These are phyloP conservation scores for Rhypophila decipiens DNA, from an alignment of 495 filamentous ascomycete species.

Conservation along the genomic window DNA sequence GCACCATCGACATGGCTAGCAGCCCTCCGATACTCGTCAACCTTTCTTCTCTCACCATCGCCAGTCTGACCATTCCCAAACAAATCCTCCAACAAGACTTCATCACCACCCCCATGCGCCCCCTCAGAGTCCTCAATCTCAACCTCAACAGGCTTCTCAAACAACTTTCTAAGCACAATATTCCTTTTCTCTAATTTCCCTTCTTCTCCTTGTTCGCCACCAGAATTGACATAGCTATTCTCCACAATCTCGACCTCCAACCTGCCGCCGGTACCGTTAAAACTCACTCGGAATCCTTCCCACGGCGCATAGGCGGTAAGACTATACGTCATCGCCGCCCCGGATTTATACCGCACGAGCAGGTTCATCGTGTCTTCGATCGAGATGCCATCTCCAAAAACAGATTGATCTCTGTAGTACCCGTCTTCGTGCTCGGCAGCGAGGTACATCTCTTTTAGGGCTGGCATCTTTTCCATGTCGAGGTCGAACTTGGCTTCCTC, in stretches of 20 bases:
- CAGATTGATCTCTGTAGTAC: constrained; percentile 52
- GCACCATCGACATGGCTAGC: constrained; percentile 50
- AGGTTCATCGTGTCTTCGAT: constrained; percentile 57
- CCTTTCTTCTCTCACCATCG: too few relatives aligned
- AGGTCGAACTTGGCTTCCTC: constrained; percentile 42
- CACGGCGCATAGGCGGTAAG: constrained; percentile 43
- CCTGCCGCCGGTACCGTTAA: constrained; percentile 40
- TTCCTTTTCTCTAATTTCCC: constrained; percentile 34
- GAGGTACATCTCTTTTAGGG: constrained; percentile 49
- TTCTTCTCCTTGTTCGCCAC: constrained; percentile 38
- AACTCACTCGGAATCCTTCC: constrained; percentile 42
- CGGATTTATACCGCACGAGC: constrained; percentile 48
- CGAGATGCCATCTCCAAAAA: constrained; percentile 53
- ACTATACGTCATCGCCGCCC: constrained; percentile 44
- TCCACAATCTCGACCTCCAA: constrained; percentile 44
- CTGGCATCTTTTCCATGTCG: constrained; percentile 40
- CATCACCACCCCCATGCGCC: constrained; percentile 41
- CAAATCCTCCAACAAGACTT: constrained; percentile 38
- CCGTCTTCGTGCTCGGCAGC: constrained; percentile 55
- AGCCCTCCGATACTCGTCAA: constrained; percentile 38
- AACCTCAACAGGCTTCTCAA: constrained; percentile 39
- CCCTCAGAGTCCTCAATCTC: constrained; percentile 33
- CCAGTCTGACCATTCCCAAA: constrained; percentile 35
- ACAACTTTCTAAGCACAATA: constrained; percentile 32
- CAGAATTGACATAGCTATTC: constrained; percentile 44